Conservation (phyloP, 1,284 basidiomycete genomes). For the Fomitopsis betulina region DNA sequence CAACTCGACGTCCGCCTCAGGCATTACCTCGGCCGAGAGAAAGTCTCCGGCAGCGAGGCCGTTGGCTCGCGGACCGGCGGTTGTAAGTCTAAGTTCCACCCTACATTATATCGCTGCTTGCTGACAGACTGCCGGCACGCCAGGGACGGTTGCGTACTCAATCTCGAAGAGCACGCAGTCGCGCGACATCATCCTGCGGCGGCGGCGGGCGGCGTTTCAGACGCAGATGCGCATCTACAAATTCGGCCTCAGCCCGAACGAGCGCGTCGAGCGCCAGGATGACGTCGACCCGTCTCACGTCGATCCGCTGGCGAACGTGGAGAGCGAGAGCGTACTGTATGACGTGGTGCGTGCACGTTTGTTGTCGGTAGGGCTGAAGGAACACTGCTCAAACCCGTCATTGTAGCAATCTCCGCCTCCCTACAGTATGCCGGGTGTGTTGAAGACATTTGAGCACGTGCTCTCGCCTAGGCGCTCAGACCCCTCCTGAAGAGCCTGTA, state of each 20-base stretch:
- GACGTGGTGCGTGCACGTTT: not conserved
- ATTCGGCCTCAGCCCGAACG: not conserved
- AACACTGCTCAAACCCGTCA: too few relatives aligned
- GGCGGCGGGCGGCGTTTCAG: not conserved
- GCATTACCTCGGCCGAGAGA: conserved; percentile 16
- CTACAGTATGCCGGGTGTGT: too few relatives aligned
- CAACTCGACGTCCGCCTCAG: conserved; percentile 36
- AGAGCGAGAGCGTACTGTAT: not conserved
- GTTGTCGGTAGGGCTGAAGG: not conserved
- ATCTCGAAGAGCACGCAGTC: conserved; percentile 1
- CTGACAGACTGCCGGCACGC: not conserved
- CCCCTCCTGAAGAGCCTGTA: too few relatives aligned
- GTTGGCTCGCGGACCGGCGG: not conserved
- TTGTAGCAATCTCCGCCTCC: not conserved
- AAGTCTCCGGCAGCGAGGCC: not conserved
- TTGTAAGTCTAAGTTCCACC: not conserved
- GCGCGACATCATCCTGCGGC: not conserved
- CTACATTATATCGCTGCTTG: not conserved
- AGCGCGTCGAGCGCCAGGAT: conserved; percentile 2
- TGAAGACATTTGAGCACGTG: too few relatives aligned
- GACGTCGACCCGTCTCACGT: not conserved
- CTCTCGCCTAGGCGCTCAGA: too few relatives aligned
- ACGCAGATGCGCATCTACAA: conserved; percentile 6
- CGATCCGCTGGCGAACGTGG: not conserved
- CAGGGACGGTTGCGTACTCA: conserved; percentile 7